Evolutionary conservation across 805 yeast genomes (phyloP).

Genomic region (Sporopachydermia quercuum): DNA sequence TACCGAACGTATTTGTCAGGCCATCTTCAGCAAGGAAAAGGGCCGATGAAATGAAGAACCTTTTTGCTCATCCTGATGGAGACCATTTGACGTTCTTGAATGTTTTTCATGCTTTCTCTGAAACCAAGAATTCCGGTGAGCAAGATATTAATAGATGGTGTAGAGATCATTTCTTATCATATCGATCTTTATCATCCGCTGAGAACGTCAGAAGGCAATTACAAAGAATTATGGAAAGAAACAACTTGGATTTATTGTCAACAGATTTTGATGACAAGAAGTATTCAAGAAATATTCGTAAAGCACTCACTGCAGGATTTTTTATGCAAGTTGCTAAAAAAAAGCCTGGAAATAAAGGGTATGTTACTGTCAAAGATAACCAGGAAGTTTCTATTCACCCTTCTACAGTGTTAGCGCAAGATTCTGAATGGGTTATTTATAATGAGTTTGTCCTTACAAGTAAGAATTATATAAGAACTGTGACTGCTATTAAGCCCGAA

Average conservation of each 20-base stretch:
- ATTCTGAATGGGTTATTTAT: slow-evolving; percentile 86
- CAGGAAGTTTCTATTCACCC: slow-evolving; percentile 95
- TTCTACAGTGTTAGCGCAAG: slow-evolving; percentile 76
- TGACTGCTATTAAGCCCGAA: slow-evolving; percentile 79
- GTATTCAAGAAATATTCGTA: slow-evolving; percentile 67
- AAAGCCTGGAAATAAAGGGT: slow-evolving; percentile 69
- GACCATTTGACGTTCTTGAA: slow-evolving; percentile 86
- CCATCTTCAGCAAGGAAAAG: slow-evolving; percentile 77
- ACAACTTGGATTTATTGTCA: slow-evolving; percentile 58
- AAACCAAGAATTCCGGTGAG: slow-evolving; percentile 36
- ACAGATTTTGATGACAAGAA: slow-evolving; percentile 48
- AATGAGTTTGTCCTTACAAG: slow-evolving; percentile 91
- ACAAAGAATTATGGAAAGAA: slow-evolving; percentile 65
- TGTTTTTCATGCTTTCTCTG: slow-evolving; percentile 75
- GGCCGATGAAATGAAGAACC: slow-evolving; percentile 81
- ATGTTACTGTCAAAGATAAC: slow-evolving; percentile 84
- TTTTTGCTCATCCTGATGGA: slow-evolving; percentile 87
- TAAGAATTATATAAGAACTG: slow-evolving; percentile 88
- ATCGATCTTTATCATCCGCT: slow-evolving; percentile 76
- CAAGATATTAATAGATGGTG: slow-evolving; percentile 71
- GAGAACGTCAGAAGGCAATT: slow-evolving; percentile 76
- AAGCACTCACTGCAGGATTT: slow-evolving; percentile 83
- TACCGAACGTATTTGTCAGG: slow-evolving; percentile 88
- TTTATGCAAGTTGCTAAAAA: slow-evolving; percentile 98
- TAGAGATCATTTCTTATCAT: slow-evolving; percentile 73